Evolutionary conservation across 306 rosid species (phyloP).

Genomic region (Cyamopsis tetragonoloba): DNA sequence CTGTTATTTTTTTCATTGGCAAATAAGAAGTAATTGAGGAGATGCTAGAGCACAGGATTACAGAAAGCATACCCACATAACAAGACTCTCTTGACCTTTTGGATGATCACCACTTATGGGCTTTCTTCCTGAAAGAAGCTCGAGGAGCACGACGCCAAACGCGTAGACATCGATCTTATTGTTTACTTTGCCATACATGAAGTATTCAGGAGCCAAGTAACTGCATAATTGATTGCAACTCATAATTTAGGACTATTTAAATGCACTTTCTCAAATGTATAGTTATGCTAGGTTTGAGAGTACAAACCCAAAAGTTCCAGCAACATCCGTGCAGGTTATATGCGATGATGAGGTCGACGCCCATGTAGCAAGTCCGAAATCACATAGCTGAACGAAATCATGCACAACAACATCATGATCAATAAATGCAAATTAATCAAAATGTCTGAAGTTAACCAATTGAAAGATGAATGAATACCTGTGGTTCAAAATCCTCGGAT

Average conservation of each 20-base stretch:
- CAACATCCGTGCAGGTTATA: slow-evolving; percentile 89
- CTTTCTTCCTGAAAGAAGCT: slow-evolving; percentile 91
- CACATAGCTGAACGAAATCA: slow-evolving; percentile 69
- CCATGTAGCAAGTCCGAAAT: slow-evolving; percentile 95
- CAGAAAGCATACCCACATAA: slow-evolving; percentile 87
- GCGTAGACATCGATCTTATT: slow-evolving; percentile 92
- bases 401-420: slow-evolving; percentile 17
- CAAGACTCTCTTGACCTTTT: slow-evolving; percentile 89
- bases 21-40: slow-evolving; percentile 18
- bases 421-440: not conserved
- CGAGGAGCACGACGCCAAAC: slow-evolving; percentile 88
- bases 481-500: slow-evolving; percentile 90
- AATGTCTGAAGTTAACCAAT: not conserved
- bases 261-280: slow-evolving; percentile 1
- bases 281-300: slow-evolving; percentile 16
- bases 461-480: slow-evolving; percentile 44
- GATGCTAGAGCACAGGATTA: not conserved
- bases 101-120: slow-evolving; percentile 75
- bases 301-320: slow-evolving; percentile 95
- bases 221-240: slow-evolving; percentile 41
- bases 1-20: slow-evolving; percentile 4
- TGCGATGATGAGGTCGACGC: slow-evolving; percentile 69
- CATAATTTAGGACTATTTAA: slow-evolving; percentile 18
- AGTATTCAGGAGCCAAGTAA: slow-evolving; percentile 96
- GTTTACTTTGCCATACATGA: slow-evolving; percentile 92